Conservation (phyloP, 139 green algal species). For the Nannochloris sp. region DNA sequence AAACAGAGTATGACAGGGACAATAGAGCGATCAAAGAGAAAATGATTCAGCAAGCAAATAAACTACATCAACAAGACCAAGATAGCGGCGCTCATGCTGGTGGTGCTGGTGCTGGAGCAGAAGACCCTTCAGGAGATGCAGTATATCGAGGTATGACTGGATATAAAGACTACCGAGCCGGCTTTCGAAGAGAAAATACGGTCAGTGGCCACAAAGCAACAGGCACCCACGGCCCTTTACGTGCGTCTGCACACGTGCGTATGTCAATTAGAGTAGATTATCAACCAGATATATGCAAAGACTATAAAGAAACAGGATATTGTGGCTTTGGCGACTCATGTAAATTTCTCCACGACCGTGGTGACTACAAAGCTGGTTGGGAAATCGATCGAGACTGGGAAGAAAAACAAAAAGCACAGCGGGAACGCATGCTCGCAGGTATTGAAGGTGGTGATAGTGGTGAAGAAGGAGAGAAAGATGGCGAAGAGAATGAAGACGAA, state of each 20-base stretch:
- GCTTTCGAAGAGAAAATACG: constrained; percentile 55
- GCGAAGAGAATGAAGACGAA: constrained; percentile 71
- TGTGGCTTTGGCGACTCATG: constrained; percentile 95
- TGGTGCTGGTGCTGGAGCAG: constrained; percentile 48
- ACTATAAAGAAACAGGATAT: constrained; percentile 97
- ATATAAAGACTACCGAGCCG: constrained; percentile 73
- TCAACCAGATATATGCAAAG: constrained; percentile 98
- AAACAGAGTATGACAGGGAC: constrained; percentile 72
- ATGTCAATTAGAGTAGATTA: constrained; percentile 86
- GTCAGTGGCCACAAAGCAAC: constrained; percentile 53
- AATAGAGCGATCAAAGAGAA: constrained; percentile 32
- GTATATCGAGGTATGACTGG: constrained; percentile 70
- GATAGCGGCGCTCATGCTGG: constrained; percentile 9
- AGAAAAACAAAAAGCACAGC: constrained; percentile 76
- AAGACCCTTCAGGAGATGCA: constrained; percentile 26
- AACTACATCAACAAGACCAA: no score
- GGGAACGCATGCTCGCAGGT: constrained; percentile 44
- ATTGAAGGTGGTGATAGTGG: constrained; percentile 22
- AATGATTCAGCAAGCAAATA: no score
- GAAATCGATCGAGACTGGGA: constrained; percentile 92
- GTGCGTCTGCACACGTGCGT: constrained; percentile 60
- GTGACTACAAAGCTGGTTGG: constrained; percentile 97
- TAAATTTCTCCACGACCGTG: constrained; percentile 98
- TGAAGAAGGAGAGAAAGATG: constrained; percentile 49
- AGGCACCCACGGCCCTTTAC: constrained; percentile 76